Conservation (phyloP, 257 asterid genomes). For the Gentiana straminea region DNA sequence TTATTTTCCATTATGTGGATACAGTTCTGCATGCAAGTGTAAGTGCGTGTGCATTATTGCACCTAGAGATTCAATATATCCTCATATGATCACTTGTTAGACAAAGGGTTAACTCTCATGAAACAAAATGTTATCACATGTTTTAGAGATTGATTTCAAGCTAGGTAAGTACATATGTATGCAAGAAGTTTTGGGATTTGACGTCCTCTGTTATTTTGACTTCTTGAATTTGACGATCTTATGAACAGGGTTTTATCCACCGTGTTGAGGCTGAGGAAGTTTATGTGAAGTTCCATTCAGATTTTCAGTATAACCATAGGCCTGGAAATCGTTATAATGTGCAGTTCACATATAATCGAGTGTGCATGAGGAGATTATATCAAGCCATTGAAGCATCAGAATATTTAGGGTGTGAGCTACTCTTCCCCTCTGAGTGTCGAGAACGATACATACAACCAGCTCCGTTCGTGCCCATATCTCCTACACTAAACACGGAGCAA, state of each 20-base stretch:
- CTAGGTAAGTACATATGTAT: no score
- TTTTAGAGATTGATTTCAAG: no score
- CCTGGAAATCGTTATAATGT: constrained; percentile 46
- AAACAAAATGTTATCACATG: no score
- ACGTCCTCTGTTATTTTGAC: no score
- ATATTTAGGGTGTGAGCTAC: constrained; percentile 36
- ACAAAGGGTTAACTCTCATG: no score
- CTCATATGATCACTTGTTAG: no score
- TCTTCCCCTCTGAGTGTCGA: constrained; percentile 44
- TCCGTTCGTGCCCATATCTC: constrained; percentile 41
- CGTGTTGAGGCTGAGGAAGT: constrained; percentile 83
- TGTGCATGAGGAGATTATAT: constrained; percentile 48
- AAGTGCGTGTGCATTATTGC: no score
- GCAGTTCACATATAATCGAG: constrained; percentile 59
- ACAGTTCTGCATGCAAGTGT: no score
- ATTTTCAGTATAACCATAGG: constrained; percentile 50
- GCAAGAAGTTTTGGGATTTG: no score
- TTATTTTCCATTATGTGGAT: no score
- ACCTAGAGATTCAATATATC: no score
- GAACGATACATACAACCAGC: constrained; percentile 18
- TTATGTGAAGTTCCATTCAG: constrained; percentile 40
- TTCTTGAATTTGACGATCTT: constrained; percentile 6
- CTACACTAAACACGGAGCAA: constrained; percentile 61
- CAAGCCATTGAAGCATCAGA: constrained; percentile 78
- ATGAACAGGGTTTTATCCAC: constrained; percentile 63